Evolutionary conservation across 371 early-diverging fungal species (phyloP).

Genomic region (Chytridiales sp.): DNA sequence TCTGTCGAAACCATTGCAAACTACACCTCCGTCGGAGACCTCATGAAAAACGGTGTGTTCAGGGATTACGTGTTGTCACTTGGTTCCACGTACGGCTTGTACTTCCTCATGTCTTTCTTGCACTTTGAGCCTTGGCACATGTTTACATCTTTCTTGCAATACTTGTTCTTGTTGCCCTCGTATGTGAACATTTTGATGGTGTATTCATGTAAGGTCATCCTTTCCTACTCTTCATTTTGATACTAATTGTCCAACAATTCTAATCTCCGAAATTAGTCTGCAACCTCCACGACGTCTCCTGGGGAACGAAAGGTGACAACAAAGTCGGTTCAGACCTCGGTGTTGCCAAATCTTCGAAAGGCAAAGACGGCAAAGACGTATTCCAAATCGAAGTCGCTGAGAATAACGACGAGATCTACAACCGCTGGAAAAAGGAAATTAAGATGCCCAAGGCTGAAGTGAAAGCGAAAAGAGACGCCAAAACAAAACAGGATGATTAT

Average conservation of each 20-base stretch:
- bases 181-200: constrained; percentile 82
- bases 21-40: too few species aligned
- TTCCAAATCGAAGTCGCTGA: constrained; percentile 63
- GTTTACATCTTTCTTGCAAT: constrained; percentile 74
- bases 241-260: neutral
- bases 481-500: constrained; percentile 71
- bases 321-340: constrained; percentile 19
- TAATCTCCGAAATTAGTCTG: constrained; percentile 23
- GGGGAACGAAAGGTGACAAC: constrained; percentile 79
- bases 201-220: constrained; percentile 64
- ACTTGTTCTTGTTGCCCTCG: constrained; percentile 68
- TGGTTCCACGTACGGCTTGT: constrained; percentile 80
- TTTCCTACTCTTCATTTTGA: neutral
- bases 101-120: constrained; percentile 69
- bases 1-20: too few species aligned
- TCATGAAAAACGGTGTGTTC: too few species aligned
- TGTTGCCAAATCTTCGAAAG: constrained; percentile 21
- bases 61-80: constrained; percentile 76
- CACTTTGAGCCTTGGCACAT: constrained; percentile 89
- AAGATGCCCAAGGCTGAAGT: neutral
- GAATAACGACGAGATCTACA: constrained; percentile 61
- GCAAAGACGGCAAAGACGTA: constrained; percentile 35
- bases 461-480: constrained; percentile 49
- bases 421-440: constrained; percentile 2
- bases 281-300: constrained; percentile 72